Evolutionary conservation across 352 stramenopile genomes (phyloP).

Genomic region (Globisporangium mamillatum): DNA sequence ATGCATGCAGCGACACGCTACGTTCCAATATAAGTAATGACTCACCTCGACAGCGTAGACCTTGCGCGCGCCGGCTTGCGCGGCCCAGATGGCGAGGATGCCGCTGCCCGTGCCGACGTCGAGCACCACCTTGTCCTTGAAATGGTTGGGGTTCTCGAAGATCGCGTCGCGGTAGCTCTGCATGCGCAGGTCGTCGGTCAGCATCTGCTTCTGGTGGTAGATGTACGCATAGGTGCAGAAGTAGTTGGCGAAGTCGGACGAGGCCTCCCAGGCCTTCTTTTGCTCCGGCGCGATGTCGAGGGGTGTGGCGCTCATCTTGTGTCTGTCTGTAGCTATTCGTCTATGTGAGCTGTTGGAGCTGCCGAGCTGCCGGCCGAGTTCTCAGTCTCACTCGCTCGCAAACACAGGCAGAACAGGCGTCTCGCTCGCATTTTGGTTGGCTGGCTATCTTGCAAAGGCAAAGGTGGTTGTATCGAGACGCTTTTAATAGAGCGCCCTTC

Average conservation of each 20-base stretch:
- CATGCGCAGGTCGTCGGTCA: conserved; percentile 99
- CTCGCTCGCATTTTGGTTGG: conserved; percentile 8
- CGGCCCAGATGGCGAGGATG: conserved; percentile 98
- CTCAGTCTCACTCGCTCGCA: not conserved
- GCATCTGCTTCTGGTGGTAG: conserved; percentile 98
- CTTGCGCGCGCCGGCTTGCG: conserved; percentile 96
- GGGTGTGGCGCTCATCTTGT: conserved; percentile 20
- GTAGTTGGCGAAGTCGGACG: conserved; percentile 89
- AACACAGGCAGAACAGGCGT: not conserved
- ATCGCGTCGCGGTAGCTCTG: conserved; percentile 98
- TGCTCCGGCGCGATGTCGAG: conserved; percentile 65
- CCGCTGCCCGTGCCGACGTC: conserved; percentile 99
- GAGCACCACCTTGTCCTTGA: conserved; percentile 99
- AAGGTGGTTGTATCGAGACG: not conserved
- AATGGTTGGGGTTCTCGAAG: conserved; percentile 96
- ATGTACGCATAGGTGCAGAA: conserved; percentile 91
- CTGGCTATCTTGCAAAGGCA: not conserved
- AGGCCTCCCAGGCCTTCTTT: conserved; percentile 83
- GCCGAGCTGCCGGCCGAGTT: not conserved
- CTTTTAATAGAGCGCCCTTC: conserved; percentile 6
- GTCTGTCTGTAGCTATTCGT: not conserved
- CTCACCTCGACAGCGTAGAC: conserved; percentile 93
- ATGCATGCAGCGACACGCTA: not conserved
- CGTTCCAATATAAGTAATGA: not conserved
- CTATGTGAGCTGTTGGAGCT: not conserved